Percentiles rank a stretch among this genome's conserved stretches.
Conservation (phyloP, 768 basidiomycete genomes). For the Agrocybe pediades region DNA sequence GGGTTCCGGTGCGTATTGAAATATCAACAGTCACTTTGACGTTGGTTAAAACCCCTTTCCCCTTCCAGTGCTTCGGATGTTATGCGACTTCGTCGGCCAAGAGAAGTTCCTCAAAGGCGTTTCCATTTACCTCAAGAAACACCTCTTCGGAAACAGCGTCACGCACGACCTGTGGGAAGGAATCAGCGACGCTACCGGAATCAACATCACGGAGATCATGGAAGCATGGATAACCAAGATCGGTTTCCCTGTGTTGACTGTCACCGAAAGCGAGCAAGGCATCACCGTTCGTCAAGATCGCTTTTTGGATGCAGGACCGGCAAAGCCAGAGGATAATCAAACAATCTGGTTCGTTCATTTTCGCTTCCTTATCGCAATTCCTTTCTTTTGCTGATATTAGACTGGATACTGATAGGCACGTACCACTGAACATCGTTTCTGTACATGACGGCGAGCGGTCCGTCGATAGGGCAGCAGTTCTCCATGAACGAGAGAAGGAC, state of each 20-base stretch:
- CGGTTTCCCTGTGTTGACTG: conserved; percentile 90
- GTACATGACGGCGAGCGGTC: conserved; percentile 54
- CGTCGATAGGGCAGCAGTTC: conserved; percentile 63
- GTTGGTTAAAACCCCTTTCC: neutral
- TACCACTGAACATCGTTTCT: conserved; percentile 77
- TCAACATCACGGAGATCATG: conserved; percentile 82
- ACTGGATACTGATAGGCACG: conserved; percentile 51
- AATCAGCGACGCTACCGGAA: conserved; percentile 70
- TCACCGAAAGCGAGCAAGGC: conserved; percentile 72
- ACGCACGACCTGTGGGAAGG: conserved; percentile 90
- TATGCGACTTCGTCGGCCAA: conserved; percentile 85
- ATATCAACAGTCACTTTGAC: neutral
- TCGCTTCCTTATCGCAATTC: neutral
- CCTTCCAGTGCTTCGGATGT: conserved; percentile 88
- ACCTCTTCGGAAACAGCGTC: conserved; percentile 81
- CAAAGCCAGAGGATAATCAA: conserved; percentile 80
- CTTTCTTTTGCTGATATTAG: neutral
- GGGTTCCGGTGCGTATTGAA: conserved; percentile 55
- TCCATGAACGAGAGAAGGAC: conserved; percentile 67
- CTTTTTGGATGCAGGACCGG: conserved; percentile 87
- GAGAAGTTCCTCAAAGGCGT: conserved; percentile 87
- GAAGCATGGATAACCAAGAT: conserved; percentile 88
- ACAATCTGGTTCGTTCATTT: conserved; percentile 78
- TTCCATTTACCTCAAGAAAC: conserved; percentile 88
- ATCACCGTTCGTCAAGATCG: conserved; percentile 88